Evolutionary conservation across 768 basidiomycete species (phyloP).

Genomic region (Scleroderma bovista): DNA sequence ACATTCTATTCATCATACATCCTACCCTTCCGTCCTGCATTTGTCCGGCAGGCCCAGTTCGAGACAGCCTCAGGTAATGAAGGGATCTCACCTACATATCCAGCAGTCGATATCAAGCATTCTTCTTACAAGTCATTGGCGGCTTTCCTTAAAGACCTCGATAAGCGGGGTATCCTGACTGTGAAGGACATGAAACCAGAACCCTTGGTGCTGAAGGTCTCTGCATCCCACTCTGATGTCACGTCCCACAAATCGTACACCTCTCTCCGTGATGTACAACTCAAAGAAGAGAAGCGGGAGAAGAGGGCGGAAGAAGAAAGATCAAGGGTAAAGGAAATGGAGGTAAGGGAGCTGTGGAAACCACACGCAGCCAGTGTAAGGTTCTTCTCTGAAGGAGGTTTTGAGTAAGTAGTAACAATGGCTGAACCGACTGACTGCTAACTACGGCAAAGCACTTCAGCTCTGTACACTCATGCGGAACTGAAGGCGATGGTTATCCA

Average conservation of each 20-base stretch:
- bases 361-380: slow-evolving; percentile 46
- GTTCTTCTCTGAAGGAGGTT: slow-evolving; percentile 61
- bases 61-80: slow-evolving; percentile 6
- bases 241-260: slow-evolving; percentile 43
- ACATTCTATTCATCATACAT: slow-evolving; percentile 72
- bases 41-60: slow-evolving; percentile 21
- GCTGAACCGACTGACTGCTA: background rate
- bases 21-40: slow-evolving; percentile 76
- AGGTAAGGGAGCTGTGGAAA: slow-evolving; percentile 70
- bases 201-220: slow-evolving; percentile 52
- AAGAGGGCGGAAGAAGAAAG: slow-evolving; percentile 47
- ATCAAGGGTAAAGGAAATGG: slow-evolving; percentile 44
- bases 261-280: slow-evolving; percentile 64
- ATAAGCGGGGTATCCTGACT: slow-evolving; percentile 68
- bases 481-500: slow-evolving; percentile 51
- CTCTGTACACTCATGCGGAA: slow-evolving; percentile 51
- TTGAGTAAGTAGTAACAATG: slow-evolving; percentile 43
- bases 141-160: slow-evolving; percentile 70
- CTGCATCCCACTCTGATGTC: slow-evolving; percentile 52
- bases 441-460: slow-evolving; percentile 36
- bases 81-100: slow-evolving; percentile 29
- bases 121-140: slow-evolving; percentile 78
- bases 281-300: slow-evolving; percentile 55
- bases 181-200: slow-evolving; percentile 57
- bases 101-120: slow-evolving; percentile 64